Evolutionary conservation across 176 grass and related monocot genomes (phyloP), one percentile per base, ranked within the genome.

Genomic region (Lolium multiflorum): DNA sequence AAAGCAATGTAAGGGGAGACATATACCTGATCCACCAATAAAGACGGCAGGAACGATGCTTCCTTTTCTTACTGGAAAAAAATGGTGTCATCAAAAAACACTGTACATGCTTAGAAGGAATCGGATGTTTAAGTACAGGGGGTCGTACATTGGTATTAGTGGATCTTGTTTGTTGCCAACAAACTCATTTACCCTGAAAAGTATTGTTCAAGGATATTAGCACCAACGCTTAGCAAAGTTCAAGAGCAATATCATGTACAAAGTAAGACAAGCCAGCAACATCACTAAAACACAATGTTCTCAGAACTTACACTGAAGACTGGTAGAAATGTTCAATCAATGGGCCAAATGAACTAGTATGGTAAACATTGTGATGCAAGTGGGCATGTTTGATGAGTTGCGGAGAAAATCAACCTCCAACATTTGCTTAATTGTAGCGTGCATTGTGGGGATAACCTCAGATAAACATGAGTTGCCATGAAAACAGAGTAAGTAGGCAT

Each of bases 141-240:
- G 57, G 47, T 21, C 85, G n/a, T 99, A 99, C 97, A 85, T 66
- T 90, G 94, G 92, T 87, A 96, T 89, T 67, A 99, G 87, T 10
- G 90, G 97, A 77, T 99, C 97, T 59, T 91, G 90, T 83, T 92
- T 94, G 10, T 87, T 73, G 80, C 94, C 97, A 70, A 99, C 87
- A 81, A 88, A 96, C 73, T 99, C 94, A 51, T 93, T 89, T 43
- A 99, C 80, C 86, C 97, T 99, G 92, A 37, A 52, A 94, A 74
- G 56, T 35, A 81, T 83, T 41, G 17, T 50, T 61, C 10, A 9
- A 43, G 3, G 6, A 58, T 18, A 65, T 91, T 60, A 91, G 89
- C 3, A 84, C 31, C 15, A 4, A 50, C 69, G 31, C 52, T n/a
- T 61, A 12, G 26, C 20, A 37, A 70, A 48, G 1, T 55, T 64